Base-by-base conservation (phyloP, 306 rosid species). In the Benincasa hispida region DNA sequence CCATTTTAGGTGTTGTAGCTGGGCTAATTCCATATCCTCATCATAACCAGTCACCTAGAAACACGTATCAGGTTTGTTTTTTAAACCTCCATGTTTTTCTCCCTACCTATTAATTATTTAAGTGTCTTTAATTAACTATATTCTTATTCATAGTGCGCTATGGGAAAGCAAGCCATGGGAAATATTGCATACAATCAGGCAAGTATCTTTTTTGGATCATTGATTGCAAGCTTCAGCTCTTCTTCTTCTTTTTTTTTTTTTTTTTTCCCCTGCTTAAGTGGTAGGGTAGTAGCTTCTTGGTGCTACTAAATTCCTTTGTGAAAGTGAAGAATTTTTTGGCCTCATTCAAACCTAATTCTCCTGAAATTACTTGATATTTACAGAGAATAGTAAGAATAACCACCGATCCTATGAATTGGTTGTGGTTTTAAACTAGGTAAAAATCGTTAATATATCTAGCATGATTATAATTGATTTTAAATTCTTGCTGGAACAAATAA, bases 111-210 rank as follows among this genome's bases (percentile, higher is more conserved):
- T 48, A 48, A 72, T 48, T 72, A 72, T 48, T 48, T 72, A 30
- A 27, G 0, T 2, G 17, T 72, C 21, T 48, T 48, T 27, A 22
- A 21, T 53, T 76, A 47, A 47, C 57, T 76, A 51, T 12, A 78
- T 57, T 83, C 72, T 37, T 76, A 37, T 72, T 55, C 58, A 79
- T 65, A 93, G 97, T 93, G 98, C 77, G 97, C 97, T 14, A 93
- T 91, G 98, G 98, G 98, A 80, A 93, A 93, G 83, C 98, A 93
- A 87, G 98, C 98, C 27, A 93, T 93, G 98, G 98, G 98, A 77
- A 93, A 91, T 80, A 88, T 93, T 76, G 97, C 98, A 66, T 91
- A 78, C 82, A 93, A 93, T 83, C 98, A 91, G 93, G 96, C 85
- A 79, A 82, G 86, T 77, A 32, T 66, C 24, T 47, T 68, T 80